phyloP scores from a whole-genome alignment of 2,329 filamentous ascomycete species.

The Phoma sp. region DNA sequence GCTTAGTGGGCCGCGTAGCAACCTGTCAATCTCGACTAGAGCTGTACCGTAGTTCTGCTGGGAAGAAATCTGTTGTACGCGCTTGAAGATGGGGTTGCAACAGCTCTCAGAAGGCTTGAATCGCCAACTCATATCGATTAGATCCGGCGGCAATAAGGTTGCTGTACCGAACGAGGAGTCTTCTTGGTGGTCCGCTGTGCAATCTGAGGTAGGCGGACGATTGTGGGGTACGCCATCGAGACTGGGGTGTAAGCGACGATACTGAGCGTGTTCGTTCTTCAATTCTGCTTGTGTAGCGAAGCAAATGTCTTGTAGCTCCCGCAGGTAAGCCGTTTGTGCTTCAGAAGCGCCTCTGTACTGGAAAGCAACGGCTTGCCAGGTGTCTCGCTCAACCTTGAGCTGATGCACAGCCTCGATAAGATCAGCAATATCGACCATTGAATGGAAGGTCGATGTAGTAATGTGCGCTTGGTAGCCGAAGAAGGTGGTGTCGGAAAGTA shows the following conservation, averaged over 20 bases:
- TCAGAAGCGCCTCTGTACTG: constrained; percentile 40
- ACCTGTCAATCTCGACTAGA: constrained; percentile 31
- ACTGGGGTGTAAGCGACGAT: constrained; percentile 17
- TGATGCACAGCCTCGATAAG: constrained; percentile 25
- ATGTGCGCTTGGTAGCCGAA: constrained; percentile 21
- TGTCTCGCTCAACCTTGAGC: constrained; percentile 40
- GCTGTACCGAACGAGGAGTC: constrained; percentile 22
- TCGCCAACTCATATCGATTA: constrained; percentile 6
- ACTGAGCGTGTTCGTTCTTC: constrained; percentile 36
- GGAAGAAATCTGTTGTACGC: constrained; percentile 24
- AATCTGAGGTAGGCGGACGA: neutral
- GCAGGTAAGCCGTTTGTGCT: constrained; percentile 28
- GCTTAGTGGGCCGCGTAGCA: constrained; percentile 35
- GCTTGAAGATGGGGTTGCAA: constrained; percentile 25
- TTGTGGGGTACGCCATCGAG: constrained; percentile 2
- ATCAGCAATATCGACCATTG: constrained; percentile 16
- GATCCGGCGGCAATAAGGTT: constrained; percentile 13
- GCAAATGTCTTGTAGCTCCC: constrained; percentile 36
- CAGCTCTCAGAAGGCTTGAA: constrained; percentile 3
- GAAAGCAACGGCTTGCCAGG: constrained; percentile 36
- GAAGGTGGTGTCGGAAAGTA: neutral
- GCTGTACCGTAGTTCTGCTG: constrained; percentile 34
- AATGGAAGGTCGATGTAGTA: constrained; percentile 20
- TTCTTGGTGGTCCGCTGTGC: constrained; percentile 1
- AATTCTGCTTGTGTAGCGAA: constrained; percentile 42